Evolutionary conservation across 1,139 yeast genomes (phyloP), one percentile per base, ranked within the genome.

Genomic region (Blastobotrys petasosporus): DNA sequence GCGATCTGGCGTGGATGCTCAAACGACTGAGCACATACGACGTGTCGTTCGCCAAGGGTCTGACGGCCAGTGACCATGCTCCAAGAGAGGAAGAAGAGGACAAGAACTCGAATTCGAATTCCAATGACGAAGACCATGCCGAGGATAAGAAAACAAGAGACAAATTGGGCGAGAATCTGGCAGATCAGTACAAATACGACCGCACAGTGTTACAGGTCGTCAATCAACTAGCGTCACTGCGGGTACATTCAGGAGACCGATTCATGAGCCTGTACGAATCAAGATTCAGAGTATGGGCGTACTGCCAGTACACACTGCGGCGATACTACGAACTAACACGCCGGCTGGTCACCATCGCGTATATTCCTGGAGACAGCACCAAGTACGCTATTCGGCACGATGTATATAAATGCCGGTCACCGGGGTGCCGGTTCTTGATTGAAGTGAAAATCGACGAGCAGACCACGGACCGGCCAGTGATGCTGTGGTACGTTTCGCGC

Each of bases 321-420:
- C 11, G 35, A 34, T 41, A 25, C 13, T 41, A 41, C 30, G 44
- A 41, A 16, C 28, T 41, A 29, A 41, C 44, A 2, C 20, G 44
- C n/a, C 33, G 39, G 34, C 29, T 41, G 17, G 29, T 41, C 3
- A 35, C 44, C 2, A 28, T 41, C 10, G 44, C 44, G 17, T 41
- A 34, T 20, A 33, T 41, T 7, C 39, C 44, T 2, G 44, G 44
- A 2, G 44, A 41, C 16, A 34, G n/a, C 13, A 41, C 39, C 3
- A 41, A 41, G 20, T 35, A 41, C 17, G 39, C 44, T 4, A 41
- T 41, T n/a, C 39, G 44, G n/a, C 44, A 41, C 29, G 44, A 41
- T 35, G 37, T 31, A 23, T 41, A 41, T 29, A 34, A 35, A 28
- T 41, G 44, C n/a, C 34, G 44, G 15, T 29, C 39, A 3, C 44